These are phyloP conservation scores for Mycosphaerella sp. DNA, from an alignment of 2,329 filamentous ascomycete species.

Conservation along the genomic window DNA sequence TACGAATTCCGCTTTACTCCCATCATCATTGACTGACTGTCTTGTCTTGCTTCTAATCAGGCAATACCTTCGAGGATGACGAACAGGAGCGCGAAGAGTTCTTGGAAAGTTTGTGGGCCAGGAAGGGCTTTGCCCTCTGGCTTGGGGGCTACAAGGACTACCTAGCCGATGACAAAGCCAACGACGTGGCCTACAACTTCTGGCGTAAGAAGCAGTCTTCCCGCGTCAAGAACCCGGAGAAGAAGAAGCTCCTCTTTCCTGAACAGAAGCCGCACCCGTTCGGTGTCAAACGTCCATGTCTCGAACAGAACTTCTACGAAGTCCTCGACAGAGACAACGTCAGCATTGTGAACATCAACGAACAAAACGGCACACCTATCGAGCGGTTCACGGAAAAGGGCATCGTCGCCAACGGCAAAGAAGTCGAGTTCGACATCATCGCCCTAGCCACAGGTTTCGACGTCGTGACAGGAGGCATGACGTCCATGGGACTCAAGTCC, in stretches of 20 bases:
- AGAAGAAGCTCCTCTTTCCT: constrained; percentile 44
- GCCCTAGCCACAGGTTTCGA: constrained; percentile 37
- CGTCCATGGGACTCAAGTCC: constrained; percentile 41
- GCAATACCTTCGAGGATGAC: constrained; percentile 45
- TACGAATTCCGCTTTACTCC: no score
- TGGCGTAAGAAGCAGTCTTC: constrained; percentile 42
- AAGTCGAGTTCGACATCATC: constrained; percentile 43
- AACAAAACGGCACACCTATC: constrained; percentile 34
- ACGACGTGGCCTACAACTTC: constrained; percentile 42
- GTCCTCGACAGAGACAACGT: constrained; percentile 40
- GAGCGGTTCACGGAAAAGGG: constrained; percentile 40
- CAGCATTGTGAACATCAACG: constrained; percentile 39
- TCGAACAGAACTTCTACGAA: constrained; percentile 46
- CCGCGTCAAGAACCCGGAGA: constrained; percentile 40
- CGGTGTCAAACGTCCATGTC: constrained; percentile 42
- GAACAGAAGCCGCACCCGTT: constrained; percentile 41
- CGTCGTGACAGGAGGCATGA: constrained; percentile 42
- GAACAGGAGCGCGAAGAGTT: constrained; percentile 40
- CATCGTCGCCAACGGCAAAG: constrained; percentile 38
- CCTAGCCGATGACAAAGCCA: constrained; percentile 37
- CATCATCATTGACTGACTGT: background rate
- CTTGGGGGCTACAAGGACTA: constrained; percentile 30
- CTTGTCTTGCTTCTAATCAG: background rate
- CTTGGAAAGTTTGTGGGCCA: constrained; percentile 38
- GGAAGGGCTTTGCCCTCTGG: constrained; percentile 32